These are phyloP conservation scores for Phascolomyces articulosus DNA, from an alignment of 371 early-diverging fungal genomes.

Conservation along the genomic window DNA sequence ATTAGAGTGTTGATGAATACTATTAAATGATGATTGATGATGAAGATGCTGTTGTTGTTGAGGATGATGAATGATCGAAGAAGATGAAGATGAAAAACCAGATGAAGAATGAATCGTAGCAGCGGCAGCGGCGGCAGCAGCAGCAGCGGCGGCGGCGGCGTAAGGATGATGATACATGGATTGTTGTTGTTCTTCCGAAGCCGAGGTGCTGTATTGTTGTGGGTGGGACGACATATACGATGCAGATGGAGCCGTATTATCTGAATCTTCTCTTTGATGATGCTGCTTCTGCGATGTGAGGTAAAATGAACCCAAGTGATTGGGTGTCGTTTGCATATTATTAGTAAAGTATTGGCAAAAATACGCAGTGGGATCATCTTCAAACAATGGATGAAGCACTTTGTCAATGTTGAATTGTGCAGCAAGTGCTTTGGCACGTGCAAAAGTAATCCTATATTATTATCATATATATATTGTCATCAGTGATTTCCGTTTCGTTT, in stretches of 20 bases:
- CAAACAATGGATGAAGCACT: constrained; percentile 69
- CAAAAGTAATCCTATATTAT: constrained; percentile 66
- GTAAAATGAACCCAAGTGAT: constrained; percentile 8
- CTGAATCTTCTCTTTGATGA: constrained; percentile 6
- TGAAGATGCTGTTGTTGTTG: neutral
- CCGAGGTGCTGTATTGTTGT: constrained; percentile 9
- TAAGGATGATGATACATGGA: constrained; percentile 1
- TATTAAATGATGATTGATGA: neutral
- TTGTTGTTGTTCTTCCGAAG: constrained; percentile 4
- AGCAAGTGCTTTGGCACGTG: constrained; percentile 65
- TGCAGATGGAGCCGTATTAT: constrained; percentile 1
- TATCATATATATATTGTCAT: constrained; percentile 69
- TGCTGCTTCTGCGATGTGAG: constrained; percentile 13
- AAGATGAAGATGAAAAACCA: neutral
- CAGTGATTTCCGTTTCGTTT: constrained; percentile 71
- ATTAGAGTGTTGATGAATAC: neutral
- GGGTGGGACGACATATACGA: constrained; percentile 6
- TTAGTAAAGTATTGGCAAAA: constrained; percentile 7
- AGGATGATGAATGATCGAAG: neutral
- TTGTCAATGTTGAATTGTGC: constrained; percentile 66
- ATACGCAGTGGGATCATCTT: constrained; percentile 61
- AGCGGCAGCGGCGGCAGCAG: neutral
- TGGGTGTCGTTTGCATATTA: neutral
- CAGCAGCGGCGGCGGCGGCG: neutral
- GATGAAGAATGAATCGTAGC: neutral